Evolutionary conservation across 371 early-diverging fungal species (phyloP), one percentile per base, ranked within the genome.

Genomic region (Chytridium lagenaria): DNA sequence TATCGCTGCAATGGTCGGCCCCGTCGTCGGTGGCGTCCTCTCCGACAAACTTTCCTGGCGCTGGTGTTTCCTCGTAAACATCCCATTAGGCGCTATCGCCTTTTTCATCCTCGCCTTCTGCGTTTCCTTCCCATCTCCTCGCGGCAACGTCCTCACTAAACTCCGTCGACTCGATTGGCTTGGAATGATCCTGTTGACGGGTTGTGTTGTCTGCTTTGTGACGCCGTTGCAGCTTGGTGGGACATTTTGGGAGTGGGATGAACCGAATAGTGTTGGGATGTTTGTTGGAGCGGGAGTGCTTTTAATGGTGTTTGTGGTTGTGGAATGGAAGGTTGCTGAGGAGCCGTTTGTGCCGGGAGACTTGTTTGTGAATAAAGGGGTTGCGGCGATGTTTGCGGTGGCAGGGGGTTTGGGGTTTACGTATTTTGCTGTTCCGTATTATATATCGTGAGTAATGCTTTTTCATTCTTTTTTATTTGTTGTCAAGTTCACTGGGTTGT

Each of bases 51-150:
- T 72, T 26, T 28, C 55, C 50, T 84, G 80, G 81, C 57, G 80
- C 22, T 80, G 78, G 77, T 78, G 75, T 67, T 81, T 83, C 68
- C 83, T 71, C 36, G 78, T 85, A 67, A 70, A 70, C 68, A 33
- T 51, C 51, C 68, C 52, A 26, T 16, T 68, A 31, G 68, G 68
- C 2, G 31, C 30, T 44, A 28, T 44, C 28, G 49, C 66, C 39
- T 40, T 66, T 28, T 23, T 44, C 30, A 44, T 66, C 66, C 44
- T 66, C 39, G 26, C 49, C 22, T 38, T 44, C 16, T 66, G 10
- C 66, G 26, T 66, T 16, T 16, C 16, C 5, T 68, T 50, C 52
- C 68, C 50, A 2, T 12, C 51, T 31, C 52, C 50, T 19, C 38
- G 15, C 15, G 68, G 50, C 44, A 0, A n/a, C 22, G n/a, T 37